phyloP scores from a whole-genome alignment of 768 basidiomycete genomes.

The Podaxis sp. region DNA sequence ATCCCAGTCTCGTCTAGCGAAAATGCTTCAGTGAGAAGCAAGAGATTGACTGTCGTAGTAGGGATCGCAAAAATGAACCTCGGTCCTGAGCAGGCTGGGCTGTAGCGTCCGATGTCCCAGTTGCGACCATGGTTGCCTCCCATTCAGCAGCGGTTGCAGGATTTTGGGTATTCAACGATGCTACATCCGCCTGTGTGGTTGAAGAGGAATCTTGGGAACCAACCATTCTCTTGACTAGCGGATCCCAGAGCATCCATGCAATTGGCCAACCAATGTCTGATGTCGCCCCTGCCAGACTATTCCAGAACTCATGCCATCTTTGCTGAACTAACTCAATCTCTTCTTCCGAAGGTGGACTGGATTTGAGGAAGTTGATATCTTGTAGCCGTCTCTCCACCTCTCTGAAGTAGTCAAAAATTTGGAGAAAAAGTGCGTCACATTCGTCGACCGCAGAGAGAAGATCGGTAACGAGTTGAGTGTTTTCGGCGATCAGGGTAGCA shows the following conservation, averaged over 20 bases:
- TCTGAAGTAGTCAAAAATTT: background rate
- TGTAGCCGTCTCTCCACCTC: background rate
- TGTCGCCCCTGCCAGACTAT: background rate
- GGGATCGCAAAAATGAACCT: too few species aligned
- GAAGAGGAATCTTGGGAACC: too few species aligned
- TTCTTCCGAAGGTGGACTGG: background rate
- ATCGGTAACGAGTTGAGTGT: background rate
- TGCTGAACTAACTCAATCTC: background rate
- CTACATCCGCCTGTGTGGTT: too few species aligned
- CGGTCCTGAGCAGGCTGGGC: too few species aligned
- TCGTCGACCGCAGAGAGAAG: background rate
- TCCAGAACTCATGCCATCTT: background rate
- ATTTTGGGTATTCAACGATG: too few species aligned
- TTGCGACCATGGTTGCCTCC: too few species aligned
- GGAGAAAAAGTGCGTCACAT: background rate
- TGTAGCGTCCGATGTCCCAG: too few species aligned
- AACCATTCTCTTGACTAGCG: background rate
- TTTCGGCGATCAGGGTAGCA: background rate
- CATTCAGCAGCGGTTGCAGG: too few species aligned
- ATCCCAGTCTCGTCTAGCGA: too few species aligned
- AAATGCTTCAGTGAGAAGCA: too few species aligned
- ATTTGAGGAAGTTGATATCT: background rate
- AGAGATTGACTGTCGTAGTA: too few species aligned
- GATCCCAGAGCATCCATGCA: background rate
- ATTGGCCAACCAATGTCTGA: background rate